Conservation (phyloP, 768 basidiomycete species). For the Leucocoprinus sp. region DNA sequence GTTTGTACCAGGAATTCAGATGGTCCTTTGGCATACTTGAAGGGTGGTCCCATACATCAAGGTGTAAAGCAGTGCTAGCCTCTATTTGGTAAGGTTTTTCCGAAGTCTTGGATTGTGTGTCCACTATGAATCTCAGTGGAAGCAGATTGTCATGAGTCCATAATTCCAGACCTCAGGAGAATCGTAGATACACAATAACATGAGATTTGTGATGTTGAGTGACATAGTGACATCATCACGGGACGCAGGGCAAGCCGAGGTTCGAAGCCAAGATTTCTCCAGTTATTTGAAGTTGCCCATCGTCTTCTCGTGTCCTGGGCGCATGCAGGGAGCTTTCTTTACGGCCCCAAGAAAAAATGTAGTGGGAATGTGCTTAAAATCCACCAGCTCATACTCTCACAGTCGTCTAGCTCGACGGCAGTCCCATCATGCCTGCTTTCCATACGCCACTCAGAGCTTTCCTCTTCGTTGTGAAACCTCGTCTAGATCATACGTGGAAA, state of each 20-base stretch:
- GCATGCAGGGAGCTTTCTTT: constrained; percentile 36
- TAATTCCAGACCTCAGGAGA: too few relatives aligned
- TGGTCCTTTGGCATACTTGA: constrained; percentile 21
- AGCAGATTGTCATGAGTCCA: constrained; percentile 4
- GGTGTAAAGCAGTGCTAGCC: not conserved
- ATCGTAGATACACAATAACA: constrained; percentile 11
- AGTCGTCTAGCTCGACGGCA: not conserved
- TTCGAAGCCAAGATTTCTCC: constrained; percentile 5
- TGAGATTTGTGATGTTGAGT: constrained; percentile 6
- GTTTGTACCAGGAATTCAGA: constrained; percentile 24
- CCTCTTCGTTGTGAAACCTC: constrained; percentile 4
- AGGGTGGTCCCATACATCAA: constrained; percentile 18
- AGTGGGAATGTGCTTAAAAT: constrained; percentile 20
- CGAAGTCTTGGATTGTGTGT: not conserved
- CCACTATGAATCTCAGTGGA: not conserved
- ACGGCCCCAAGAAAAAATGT: constrained; percentile 29
- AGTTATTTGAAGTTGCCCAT: constrained; percentile 8
- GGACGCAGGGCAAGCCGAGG: not conserved
- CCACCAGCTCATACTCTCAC: constrained; percentile 7
- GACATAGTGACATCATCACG: constrained; percentile 11
- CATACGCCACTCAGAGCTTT: not conserved
- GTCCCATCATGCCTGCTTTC: not conserved
- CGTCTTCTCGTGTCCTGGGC: constrained; percentile 22
- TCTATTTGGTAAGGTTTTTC: not conserved
- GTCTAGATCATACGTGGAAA: not conserved